phyloP scores from a whole-genome alignment of 176 grass and related monocot genomes.

The Bromus sterilis region DNA sequence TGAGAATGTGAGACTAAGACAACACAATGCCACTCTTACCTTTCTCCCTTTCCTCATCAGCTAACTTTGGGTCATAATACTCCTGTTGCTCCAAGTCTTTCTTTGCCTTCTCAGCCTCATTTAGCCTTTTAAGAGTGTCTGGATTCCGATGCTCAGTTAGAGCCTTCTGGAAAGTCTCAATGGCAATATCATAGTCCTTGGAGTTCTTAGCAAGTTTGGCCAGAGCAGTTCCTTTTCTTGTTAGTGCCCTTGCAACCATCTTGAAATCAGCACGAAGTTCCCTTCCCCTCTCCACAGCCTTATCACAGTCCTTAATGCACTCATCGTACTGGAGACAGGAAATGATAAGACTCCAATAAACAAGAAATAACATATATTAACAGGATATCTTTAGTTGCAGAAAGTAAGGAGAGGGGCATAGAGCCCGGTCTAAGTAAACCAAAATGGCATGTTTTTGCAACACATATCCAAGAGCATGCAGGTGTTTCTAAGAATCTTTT shows the following conservation, averaged over 20 bases:
- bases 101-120: slow-evolving; percentile 91
- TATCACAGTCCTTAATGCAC: slow-evolving; percentile 93
- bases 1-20: neutral
- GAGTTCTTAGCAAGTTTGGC: slow-evolving; percentile 78
- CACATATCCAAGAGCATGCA: neutral
- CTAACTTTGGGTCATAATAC: slow-evolving; percentile 84
- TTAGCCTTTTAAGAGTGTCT: slow-evolving; percentile 79
- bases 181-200: slow-evolving; percentile 75
- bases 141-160: slow-evolving; percentile 96
- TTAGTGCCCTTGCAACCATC: slow-evolving; percentile 90
- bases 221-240: slow-evolving; percentile 96
- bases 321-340: slow-evolving; percentile 61
- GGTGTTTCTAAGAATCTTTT: neutral
- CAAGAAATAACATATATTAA: neutral
- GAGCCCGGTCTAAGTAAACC: too few species aligned
- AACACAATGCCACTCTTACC: slow-evolving; percentile 30
- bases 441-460: neutral
- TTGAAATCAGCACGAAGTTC: slow-evolving; percentile 96
- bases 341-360: neutral
- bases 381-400: neutral
- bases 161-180: slow-evolving; percentile 92
- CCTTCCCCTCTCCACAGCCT: slow-evolving; percentile 93
- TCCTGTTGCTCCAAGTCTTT: slow-evolving; percentile 98
- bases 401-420: neutral
- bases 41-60: slow-evolving; percentile 96